Conservation (phyloP, 306 rosid genomes). For the Cicer judaicum region DNA sequence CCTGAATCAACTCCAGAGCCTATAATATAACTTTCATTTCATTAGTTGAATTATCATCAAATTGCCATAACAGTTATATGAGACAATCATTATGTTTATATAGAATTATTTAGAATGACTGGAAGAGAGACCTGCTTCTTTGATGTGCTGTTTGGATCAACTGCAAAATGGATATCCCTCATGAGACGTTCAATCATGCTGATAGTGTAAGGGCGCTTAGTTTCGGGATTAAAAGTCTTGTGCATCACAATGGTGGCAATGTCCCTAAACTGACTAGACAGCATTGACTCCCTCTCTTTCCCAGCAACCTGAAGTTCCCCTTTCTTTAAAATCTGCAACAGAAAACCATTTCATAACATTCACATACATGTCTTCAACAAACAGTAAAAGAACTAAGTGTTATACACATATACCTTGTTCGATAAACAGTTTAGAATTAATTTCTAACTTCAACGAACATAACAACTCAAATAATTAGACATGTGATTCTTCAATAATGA, state of each 20-base stretch:
- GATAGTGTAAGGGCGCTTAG: conserved; percentile 94
- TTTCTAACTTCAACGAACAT: background rate
- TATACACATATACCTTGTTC: background rate
- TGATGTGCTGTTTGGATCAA: conserved; percentile 77
- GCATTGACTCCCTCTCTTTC: conserved; percentile 90
- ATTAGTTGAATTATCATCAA: background rate
- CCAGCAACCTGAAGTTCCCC: conserved; percentile 98
- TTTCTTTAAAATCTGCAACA: conserved; percentile 74
- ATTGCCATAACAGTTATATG: conserved; percentile 5
- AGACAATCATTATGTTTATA: background rate
- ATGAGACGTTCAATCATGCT: conserved; percentile 93
- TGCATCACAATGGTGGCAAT: conserved; percentile 96
- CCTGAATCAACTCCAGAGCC: conserved; percentile 97
- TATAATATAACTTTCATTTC: conserved; percentile 33
- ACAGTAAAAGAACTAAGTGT: background rate
- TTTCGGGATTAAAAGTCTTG: conserved; percentile 90
- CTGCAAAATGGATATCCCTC: conserved; percentile 89
- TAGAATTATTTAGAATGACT: background rate
- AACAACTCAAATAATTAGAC: background rate
- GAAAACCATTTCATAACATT: conserved; percentile 13
- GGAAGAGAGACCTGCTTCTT: conserved; percentile 77
- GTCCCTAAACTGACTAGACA: conserved; percentile 92
- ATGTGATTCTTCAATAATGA: background rate
- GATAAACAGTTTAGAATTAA: background rate
- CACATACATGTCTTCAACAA: background rate